Evolutionary conservation across 805 yeast species (phyloP).

Genomic region (Wickerhamiella azyma): DNA sequence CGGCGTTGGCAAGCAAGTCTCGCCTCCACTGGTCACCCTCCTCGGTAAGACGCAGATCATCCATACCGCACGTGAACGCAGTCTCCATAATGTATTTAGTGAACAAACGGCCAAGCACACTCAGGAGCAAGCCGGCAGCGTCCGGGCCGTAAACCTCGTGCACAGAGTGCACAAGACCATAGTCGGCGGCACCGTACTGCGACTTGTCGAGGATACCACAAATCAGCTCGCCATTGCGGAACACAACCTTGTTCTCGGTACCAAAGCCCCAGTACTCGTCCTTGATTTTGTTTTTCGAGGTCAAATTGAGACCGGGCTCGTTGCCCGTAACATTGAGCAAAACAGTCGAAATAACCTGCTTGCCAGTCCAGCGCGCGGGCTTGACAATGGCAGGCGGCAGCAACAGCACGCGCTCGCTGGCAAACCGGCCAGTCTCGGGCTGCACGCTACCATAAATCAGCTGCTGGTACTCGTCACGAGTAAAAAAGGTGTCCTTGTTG

Average conservation of each 20-base stretch:
- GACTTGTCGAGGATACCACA: slow-evolving; percentile 94
- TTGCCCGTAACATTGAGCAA: slow-evolving; percentile 72
- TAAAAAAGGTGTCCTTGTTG: slow-evolving; percentile 78
- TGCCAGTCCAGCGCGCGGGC: slow-evolving; percentile 95
- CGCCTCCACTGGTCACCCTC: slow-evolving; percentile 86
- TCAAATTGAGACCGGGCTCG: slow-evolving; percentile 84
- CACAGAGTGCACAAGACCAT: slow-evolving; percentile 90
- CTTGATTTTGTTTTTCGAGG: slow-evolving; percentile 77
- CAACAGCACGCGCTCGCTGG: slow-evolving; percentile 44
- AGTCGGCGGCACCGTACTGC: slow-evolving; percentile 95
- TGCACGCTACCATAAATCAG: slow-evolving; percentile 84
- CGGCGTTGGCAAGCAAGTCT: slow-evolving; percentile 63
- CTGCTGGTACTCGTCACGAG: slow-evolving; percentile 86
- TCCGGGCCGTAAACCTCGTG: slow-evolving; percentile 92
- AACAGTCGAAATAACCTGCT: slow-evolving; percentile 89
- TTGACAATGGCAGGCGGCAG: slow-evolving; percentile 81
- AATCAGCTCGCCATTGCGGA: slow-evolving; percentile 73
- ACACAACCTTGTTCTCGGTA: slow-evolving; percentile 66
- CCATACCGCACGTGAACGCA: slow-evolving; percentile 99
- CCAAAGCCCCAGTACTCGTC: slow-evolving; percentile 87
- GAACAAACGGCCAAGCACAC: slow-evolving; percentile 88
- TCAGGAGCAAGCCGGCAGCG: slow-evolving; percentile 76
- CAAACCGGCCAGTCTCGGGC: slow-evolving; percentile 93
- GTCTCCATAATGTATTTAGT: slow-evolving; percentile 85
- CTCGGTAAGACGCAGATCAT: slow-evolving; percentile 78